Conservation (phyloP, 768 basidiomycete species). For the Suillus discolor region DNA sequence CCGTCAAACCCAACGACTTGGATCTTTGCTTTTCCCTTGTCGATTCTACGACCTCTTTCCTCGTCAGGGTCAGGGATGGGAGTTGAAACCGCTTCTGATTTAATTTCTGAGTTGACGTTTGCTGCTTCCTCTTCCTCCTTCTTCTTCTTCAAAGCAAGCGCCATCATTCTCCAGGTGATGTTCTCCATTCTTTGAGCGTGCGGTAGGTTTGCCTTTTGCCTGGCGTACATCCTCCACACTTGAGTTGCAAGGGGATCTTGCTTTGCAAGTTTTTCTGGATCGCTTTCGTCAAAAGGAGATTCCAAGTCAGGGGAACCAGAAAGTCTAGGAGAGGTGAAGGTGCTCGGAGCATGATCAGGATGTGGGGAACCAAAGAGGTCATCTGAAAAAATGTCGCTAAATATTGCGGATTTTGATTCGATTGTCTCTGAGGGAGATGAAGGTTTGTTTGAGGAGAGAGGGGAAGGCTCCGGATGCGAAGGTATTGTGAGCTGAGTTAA, state of each 20-base stretch:
- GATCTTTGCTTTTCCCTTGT: slow-evolving; percentile 80
- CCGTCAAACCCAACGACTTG: slow-evolving; percentile 84
- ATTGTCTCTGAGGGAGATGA: slow-evolving; percentile 41
- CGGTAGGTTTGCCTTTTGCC: slow-evolving; percentile 85
- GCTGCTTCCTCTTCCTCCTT: slow-evolving; percentile 66
- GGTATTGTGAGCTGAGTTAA: slow-evolving; percentile 41
- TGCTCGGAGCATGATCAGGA: slow-evolving; percentile 42
- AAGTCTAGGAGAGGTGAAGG: slow-evolving; percentile 65
- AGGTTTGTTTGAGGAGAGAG: slow-evolving; percentile 37
- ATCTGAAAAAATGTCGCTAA: slow-evolving; percentile 71
- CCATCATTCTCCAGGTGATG: slow-evolving; percentile 98
- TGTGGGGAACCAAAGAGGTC: slow-evolving; percentile 52
- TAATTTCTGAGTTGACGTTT: slow-evolving; percentile 22
- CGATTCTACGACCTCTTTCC: slow-evolving; percentile 72
- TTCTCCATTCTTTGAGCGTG: slow-evolving; percentile 98
- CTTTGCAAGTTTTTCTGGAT: slow-evolving; percentile 69
- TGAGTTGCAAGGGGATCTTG: slow-evolving; percentile 94
- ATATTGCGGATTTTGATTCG: slow-evolving; percentile 63
- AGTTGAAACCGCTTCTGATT: slow-evolving; percentile 21
- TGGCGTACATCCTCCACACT: slow-evolving; percentile 96
- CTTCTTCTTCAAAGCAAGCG: slow-evolving; percentile 88
- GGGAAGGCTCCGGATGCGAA: slow-evolving; percentile 34
- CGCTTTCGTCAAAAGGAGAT: slow-evolving; percentile 44
- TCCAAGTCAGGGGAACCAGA: slow-evolving; percentile 73
- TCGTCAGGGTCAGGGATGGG: slow-evolving; percentile 31